Base-by-base conservation (phyloP, 2,329 filamentous ascomycete genomes). In the Cercospora sp. region DNA sequence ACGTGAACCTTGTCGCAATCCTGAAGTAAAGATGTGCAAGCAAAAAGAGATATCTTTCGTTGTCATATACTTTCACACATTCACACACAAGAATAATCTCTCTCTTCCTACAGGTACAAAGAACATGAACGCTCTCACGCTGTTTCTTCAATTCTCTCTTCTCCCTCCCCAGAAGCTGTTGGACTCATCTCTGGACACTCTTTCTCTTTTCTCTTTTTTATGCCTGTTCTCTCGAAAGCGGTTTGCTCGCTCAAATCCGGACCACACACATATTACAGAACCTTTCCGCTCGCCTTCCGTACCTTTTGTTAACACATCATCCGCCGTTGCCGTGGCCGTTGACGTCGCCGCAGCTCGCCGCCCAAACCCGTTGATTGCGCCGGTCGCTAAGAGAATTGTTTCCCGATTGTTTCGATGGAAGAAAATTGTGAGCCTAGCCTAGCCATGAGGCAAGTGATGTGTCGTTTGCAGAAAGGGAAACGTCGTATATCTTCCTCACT, bases 401-500 rank as follows among this genome's bases (percentile, higher is more conserved):
- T 43, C 16, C 34, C 9, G 37, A 43, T n/a, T 43, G 5, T 0
- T n/a, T 43, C 37, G 16, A 43, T 16, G 5, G 37, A 43, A 43
- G 16, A 43, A 43, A 43, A 16, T 8, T n/a, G 37, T 43, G 16
- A 43, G 37, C 37, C 16, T 8, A 43, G 37, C 37, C 37, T n/a
- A 6, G 37, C 37, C 37, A 40, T 2, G 37, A 43, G 16, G 37
- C 16, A 7, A n/a, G 8, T 43, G 37, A n/a, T 43, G 16, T 43
- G 3, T 43, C 6, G 37, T 43, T n/a, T n/a, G 37, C 37, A 8
- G 37, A 43, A 43, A 43, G 37, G 37, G n/a, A 3, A 43, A 8
- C 3, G 16, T n/a, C 7, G 37, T 43, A n/a, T 18, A 4, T 28
- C 10, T 10, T 3, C 43, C 34, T 65, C 63, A 72, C 61, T 74